phyloP scores from a whole-genome alignment of 805 yeast genomes.

The Diddensiella santjacobensis region DNA sequence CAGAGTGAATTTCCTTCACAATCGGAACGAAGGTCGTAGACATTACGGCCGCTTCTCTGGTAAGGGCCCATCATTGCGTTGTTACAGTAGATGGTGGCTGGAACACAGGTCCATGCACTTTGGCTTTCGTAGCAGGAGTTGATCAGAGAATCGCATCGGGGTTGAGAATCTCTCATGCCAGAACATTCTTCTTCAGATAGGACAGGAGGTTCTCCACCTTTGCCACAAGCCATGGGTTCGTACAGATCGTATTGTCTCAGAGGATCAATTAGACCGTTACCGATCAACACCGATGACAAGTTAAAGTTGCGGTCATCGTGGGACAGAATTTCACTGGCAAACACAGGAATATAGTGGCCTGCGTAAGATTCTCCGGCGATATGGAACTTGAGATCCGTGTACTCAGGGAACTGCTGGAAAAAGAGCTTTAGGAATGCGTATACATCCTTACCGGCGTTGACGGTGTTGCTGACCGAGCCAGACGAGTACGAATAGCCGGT shows the following conservation, averaged over 20 bases:
- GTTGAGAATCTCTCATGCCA: conserved; percentile 60
- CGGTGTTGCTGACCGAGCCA: conserved; percentile 60
- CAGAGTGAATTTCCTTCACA: conserved; percentile 68
- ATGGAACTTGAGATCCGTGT: conserved; percentile 65
- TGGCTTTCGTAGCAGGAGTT: conserved; percentile 72
- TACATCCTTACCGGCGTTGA: conserved; percentile 86
- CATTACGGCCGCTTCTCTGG: conserved; percentile 81
- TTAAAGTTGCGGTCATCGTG: conserved; percentile 64
- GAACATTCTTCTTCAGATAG: conserved; percentile 76
- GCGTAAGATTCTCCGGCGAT: conserved; percentile 95
- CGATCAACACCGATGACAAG: conserved; percentile 78
- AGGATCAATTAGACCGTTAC: conserved; percentile 92
- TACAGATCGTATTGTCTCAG: conserved; percentile 74
- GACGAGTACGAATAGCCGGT: conserved; percentile 92
- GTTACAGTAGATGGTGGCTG: conserved; percentile 89
- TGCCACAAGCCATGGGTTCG: conserved; percentile 93
- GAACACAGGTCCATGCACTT: conserved; percentile 81
- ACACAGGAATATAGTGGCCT: conserved; percentile 93
- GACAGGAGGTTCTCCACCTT: conserved; percentile 78
- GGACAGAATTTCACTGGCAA: conserved; percentile 51
- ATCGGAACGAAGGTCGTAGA: conserved; percentile 81
- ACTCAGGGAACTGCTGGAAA: conserved; percentile 83
- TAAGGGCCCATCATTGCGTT: conserved; percentile 77
- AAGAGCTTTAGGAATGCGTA: conserved; percentile 83
- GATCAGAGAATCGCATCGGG: conserved; percentile 74